These are phyloP conservation scores for Fraxinus platypoda DNA, from an alignment of 305 asterid species.

Conservation along the genomic window DNA sequence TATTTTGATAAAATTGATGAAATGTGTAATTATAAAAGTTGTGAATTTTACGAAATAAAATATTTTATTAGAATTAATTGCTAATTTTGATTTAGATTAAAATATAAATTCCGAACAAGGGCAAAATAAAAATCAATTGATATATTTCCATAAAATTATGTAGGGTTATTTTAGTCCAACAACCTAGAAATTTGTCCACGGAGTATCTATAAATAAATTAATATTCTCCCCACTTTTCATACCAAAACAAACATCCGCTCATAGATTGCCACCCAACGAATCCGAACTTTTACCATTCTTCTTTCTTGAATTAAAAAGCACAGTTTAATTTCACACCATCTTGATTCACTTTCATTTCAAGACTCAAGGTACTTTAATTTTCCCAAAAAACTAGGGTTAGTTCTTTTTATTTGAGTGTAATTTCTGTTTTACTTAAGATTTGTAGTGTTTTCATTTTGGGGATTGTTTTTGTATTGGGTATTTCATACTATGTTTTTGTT, in stretches of 20 bases:
- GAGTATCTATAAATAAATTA: neutral
- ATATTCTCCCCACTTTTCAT: neutral
- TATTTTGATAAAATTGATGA: no score
- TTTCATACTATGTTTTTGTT: neutral
- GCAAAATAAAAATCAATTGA: neutral
- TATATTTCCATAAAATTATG: neutral
- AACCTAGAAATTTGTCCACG: neutral
- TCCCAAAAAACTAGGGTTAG: neutral
- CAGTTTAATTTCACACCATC: neutral
- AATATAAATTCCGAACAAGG: no score
- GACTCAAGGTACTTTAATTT: neutral
- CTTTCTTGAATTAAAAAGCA: neutral
- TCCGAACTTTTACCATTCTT: neutral
- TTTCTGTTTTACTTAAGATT: neutral
- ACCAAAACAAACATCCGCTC: neutral
- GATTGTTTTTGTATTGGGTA: neutral
- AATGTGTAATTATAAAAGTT: no score
- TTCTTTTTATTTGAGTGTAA: neutral
- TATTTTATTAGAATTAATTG: no score
- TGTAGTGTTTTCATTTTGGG: neutral
- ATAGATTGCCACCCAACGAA: neutral
- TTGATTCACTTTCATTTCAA: neutral
- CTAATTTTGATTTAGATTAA: no score
- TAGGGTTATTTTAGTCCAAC: neutral
- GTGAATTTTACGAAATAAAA: no score